Base-by-base conservation (phyloP, 1,139 yeast species). In the Hemisphaericaspora subhashii region DNA sequence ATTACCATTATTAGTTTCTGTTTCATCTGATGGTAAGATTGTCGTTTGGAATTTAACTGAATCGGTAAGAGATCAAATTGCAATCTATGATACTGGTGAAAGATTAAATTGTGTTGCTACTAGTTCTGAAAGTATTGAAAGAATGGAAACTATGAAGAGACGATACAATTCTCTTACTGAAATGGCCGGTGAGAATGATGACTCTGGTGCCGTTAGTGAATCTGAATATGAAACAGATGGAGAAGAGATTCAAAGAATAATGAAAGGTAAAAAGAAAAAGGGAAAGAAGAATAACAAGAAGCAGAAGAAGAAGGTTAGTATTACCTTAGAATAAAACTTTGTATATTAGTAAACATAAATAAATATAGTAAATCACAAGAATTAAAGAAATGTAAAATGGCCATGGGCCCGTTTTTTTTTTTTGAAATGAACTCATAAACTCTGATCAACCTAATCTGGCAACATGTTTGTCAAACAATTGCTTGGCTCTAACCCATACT, bases 51-150 rank as follows among this genome's bases (percentile, higher is more conserved):
- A 89, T 55, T 65, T 90, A 54, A 53, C 65, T 3, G 50, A 49
- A 14, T 44, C 48, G 2, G 54, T 67, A 1, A 74, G 74, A 51
- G 95, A 86, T 52, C 96, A 89, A 60, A 74, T 88, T 16, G 97
- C 97, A 0, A 94, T 88, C 2, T 90, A 89, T 60, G 88, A 83
- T 48, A 79, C 94, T 18, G 95, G 95, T n/a, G 97, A 92, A 63
- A 75, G 98, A 55, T 74, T 92, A 46, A 92, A 88, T 60, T 90
- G 96, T 65, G 83, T 89, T 13, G 77, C 83, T 11, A 77, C 86
- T 20, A 82, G 92, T 35, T 78, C 86, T 20, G 98, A 92, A 55
- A 62, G 72, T 13, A 76, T 92, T 35, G 98, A 92, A 58, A 83
- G 83, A 58, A 60, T 74, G 22, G 79, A 72, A 8, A 77, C 86